Percentiles rank a stretch among this genome's conserved stretches.
These are phyloP conservation scores for Ogataea corticis DNA, from an alignment of 805 yeast species.

Conservation along the genomic window DNA sequence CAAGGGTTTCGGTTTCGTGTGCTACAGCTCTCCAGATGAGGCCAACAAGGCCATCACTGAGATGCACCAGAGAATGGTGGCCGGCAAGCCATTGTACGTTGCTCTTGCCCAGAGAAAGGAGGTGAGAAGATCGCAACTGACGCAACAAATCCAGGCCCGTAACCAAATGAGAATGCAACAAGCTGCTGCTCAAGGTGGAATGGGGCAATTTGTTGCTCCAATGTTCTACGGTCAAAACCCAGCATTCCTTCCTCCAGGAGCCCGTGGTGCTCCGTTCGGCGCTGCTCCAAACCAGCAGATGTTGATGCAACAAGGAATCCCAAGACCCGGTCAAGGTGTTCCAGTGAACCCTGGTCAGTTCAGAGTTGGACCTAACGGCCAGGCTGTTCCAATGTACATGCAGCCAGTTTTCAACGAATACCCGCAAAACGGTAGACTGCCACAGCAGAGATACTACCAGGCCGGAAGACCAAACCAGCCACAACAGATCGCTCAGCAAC, in stretches of 20 bases:
- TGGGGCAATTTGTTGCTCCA: conserved; percentile 85
- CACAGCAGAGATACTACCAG: conserved; percentile 47
- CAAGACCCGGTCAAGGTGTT: conserved; percentile 60
- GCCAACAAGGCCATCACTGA: conserved; percentile 98
- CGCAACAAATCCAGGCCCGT: conserved; percentile 97
- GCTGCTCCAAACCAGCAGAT: conserved; percentile 79
- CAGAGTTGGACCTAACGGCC: conserved; percentile 79
- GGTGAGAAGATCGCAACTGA: conserved; percentile 93
- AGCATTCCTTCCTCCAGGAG: conserved; percentile 69
- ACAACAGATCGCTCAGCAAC: conserved; percentile 16
- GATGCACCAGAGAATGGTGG: conserved; percentile 96
- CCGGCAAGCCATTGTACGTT: conserved; percentile 95
- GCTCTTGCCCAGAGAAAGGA: conserved; percentile 99
- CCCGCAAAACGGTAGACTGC: conserved; percentile 58
- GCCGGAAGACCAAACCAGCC: conserved; percentile 36
- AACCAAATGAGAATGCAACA: conserved; percentile 98
- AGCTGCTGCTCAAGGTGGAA: conserved; percentile 84
- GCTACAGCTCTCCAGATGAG: conserved; percentile 97
- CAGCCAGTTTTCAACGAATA: conserved; percentile 76
- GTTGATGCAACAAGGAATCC: conserved; percentile 64
- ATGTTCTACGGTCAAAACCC: conserved; percentile 85
- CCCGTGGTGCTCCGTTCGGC: conserved; percentile 76
- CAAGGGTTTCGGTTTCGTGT: conserved; percentile 97
- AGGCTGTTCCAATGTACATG: conserved; percentile 78
- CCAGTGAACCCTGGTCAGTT: conserved; percentile 59